phyloP scores from a whole-genome alignment of 2,329 filamentous ascomycete genomes.

The Fusarium sp. region DNA sequence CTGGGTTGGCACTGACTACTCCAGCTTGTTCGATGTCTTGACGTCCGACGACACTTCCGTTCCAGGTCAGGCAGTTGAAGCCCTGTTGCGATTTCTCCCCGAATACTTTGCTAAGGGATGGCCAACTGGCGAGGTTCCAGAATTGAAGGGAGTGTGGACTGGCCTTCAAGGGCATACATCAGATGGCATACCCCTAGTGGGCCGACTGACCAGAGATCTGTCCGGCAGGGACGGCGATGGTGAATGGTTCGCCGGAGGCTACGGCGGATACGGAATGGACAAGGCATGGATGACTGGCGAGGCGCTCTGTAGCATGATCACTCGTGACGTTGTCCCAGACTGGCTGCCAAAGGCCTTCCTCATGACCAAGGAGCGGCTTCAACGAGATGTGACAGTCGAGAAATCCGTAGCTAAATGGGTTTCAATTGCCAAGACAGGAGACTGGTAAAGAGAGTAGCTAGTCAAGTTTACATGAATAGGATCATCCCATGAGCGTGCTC shows the following conservation, averaged over 20 bases:
- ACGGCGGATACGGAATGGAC: conserved; percentile 62
- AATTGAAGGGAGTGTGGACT: conserved; percentile 58
- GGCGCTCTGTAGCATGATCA: conserved; percentile 48
- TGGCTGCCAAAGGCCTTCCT: conserved; percentile 36
- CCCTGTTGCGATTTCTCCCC: conserved; percentile 53
- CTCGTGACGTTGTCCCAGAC: conserved; percentile 36
- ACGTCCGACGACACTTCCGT: conserved; percentile 57
- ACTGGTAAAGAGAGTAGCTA: background rate
- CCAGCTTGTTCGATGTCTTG: conserved; percentile 52
- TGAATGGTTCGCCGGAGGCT: conserved; percentile 63
- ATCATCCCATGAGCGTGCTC: conserved; percentile 27
- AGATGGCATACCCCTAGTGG: conserved; percentile 61
- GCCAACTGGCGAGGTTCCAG: conserved; percentile 43
- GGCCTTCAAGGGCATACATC: conserved; percentile 59
- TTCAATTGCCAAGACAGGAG: background rate
- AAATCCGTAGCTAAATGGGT: background rate
- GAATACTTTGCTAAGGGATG: conserved; percentile 48
- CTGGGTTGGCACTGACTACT: conserved; percentile 65
- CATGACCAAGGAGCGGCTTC: conserved; percentile 15
- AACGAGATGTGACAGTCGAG: background rate
- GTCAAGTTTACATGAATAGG: background rate
- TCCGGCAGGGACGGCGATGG: conserved; percentile 29
- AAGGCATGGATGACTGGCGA: conserved; percentile 62
- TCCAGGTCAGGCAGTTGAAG: conserved; percentile 48
- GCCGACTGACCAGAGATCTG: conserved; percentile 50